Percentiles rank a stretch among this genome's conserved stretches.
Conservation (phyloP, 495 filamentous ascomycete genomes). For the Penicillium diatomitis region DNA sequence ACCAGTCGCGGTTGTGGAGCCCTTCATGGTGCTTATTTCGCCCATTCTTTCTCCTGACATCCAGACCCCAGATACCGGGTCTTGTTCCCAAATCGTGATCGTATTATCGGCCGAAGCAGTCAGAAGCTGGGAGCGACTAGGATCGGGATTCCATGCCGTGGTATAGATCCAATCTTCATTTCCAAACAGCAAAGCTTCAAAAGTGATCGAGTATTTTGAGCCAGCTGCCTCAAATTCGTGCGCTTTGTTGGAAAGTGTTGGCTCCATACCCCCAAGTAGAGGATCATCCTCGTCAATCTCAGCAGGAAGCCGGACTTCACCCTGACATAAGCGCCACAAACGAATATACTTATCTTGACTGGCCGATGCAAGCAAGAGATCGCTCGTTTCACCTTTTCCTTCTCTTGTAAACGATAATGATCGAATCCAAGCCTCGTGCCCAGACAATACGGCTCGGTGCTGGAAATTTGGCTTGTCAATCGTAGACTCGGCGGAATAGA, state of each 20-base stretch:
- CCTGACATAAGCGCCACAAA: constrained; percentile 77
- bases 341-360: constrained; percentile 97
- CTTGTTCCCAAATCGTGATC: constrained; percentile 82
- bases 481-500: constrained; percentile 52
- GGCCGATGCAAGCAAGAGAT: constrained; percentile 81
- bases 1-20: constrained; percentile 89
- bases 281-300: constrained; percentile 39
- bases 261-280: constrained; percentile 51
- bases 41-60: constrained; percentile 74
- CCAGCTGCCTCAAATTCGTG: constrained; percentile 55
- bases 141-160: constrained; percentile 57
- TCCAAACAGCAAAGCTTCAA: constrained; percentile 88
- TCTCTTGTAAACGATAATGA: constrained; percentile 70
- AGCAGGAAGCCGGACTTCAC: constrained; percentile 32
- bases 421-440: constrained; percentile 93
- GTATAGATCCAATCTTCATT: constrained; percentile 99
- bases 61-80: constrained; percentile 80
- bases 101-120: constrained; percentile 94
- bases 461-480: constrained; percentile 42
- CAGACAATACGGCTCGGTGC: constrained; percentile 69
- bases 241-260: constrained; percentile 73
- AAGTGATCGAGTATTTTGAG: constrained; percentile 68
- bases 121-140: constrained; percentile 59
- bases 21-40: constrained; percentile 88
- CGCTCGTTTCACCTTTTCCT: constrained; percentile 41